A percentile compares a stretch with the other conserved stretches of the same genome.
phyloP scores from a whole-genome alignment of 2,329 filamentous ascomycete species.

The Alternaria dauci region DNA sequence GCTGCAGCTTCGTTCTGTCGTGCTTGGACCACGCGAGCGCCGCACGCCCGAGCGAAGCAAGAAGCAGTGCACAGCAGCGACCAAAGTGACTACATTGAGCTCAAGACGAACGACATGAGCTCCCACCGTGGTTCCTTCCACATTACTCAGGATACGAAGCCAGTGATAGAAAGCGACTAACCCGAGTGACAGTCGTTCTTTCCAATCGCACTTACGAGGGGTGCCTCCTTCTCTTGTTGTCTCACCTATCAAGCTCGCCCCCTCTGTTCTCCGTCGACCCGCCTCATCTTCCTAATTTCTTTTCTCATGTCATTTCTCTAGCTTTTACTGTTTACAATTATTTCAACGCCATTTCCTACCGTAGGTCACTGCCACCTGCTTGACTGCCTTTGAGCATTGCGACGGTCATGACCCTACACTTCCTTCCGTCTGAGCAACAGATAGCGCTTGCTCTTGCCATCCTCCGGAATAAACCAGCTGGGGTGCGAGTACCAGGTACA shows the following conservation, averaged over 20 bases:
- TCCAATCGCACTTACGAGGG: not conserved
- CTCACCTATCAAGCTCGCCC: not conserved
- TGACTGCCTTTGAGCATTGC: not conserved
- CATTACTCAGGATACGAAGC: not conserved
- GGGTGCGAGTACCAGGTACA: constrained; percentile 43
- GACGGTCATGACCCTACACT: constrained; percentile 11
- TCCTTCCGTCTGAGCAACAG: constrained; percentile 35
- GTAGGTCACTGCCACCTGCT: not conserved
- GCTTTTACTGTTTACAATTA: not conserved
- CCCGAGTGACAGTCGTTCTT: constrained; percentile 6
- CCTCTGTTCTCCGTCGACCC: not conserved
- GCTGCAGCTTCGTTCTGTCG: not conserved
- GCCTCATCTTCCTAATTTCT: not conserved
- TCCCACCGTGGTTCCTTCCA: not conserved
- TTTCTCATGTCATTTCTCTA: not conserved
- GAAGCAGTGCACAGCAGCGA: not conserved
- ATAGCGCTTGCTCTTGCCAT: constrained; percentile 48
- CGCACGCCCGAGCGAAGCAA: not conserved
- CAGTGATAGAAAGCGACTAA: not conserved
- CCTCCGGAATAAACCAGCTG: constrained; percentile 51
- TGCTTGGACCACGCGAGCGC: not conserved
- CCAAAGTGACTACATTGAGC: not conserved
- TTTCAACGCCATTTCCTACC: not conserved
- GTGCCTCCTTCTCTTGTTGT: not conserved
- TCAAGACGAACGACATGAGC: not conserved